These are phyloP conservation scores for Cicer bijugum DNA, from an alignment of 306 rosid genomes.

Conservation along the genomic window DNA sequence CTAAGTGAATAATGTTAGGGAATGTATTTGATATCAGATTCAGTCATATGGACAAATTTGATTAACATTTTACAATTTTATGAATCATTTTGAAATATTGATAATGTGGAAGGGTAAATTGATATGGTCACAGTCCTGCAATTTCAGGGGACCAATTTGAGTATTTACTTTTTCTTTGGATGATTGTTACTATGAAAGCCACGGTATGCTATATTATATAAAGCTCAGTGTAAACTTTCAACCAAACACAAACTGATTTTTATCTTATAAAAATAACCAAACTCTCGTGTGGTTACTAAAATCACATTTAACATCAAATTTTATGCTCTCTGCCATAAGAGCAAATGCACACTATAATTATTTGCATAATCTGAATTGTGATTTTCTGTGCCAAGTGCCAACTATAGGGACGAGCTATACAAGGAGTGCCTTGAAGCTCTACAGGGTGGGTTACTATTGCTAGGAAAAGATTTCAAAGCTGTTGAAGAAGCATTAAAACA, in stretches of 20 bases:
- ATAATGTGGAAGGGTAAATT: no score
- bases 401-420: conserved; percentile 84
- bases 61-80: no score
- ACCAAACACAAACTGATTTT: not conserved
- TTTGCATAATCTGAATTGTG: conserved; percentile 30
- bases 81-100: no score
- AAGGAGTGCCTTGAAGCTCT: conserved; percentile 81
- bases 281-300: not conserved
- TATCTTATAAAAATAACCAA: no score
- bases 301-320: not conserved
- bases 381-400: conserved; percentile 44
- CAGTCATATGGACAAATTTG: no score
- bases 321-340: not conserved
- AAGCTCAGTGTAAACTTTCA: not conserved
- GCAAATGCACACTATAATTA: not conserved
- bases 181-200: not conserved
- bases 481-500: conserved; percentile 68
- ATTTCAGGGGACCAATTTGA: no score
- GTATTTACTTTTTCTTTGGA: not conserved
- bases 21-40: no score
- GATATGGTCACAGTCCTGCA: no score
- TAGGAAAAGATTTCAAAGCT: conserved; percentile 61
- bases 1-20: no score
- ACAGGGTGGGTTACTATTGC: conserved; percentile 74
- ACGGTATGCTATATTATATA: not conserved